These are phyloP conservation scores for Neolentinus lepideus DNA, from an alignment of 1,284 basidiomycete species.

Conservation along the genomic window DNA sequence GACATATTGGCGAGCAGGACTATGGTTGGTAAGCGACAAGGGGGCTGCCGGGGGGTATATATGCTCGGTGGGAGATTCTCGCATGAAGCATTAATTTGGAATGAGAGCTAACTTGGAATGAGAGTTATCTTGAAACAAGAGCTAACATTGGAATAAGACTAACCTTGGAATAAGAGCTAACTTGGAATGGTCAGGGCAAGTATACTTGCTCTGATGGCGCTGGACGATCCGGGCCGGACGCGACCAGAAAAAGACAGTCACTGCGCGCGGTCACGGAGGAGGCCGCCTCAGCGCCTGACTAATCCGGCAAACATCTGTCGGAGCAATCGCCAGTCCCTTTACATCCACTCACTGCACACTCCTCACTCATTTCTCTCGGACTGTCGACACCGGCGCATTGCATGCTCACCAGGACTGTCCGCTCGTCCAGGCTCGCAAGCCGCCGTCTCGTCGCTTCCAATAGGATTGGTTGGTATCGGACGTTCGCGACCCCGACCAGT, in stretches of 20 bases:
- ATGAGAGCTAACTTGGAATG: not conserved
- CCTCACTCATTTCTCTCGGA: not conserved
- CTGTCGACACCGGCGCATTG: not conserved
- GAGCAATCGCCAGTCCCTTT: not conserved
- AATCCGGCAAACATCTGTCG: not conserved
- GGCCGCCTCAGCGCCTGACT: not conserved
- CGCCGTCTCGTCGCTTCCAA: constrained; percentile 4
- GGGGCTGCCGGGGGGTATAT: not conserved
- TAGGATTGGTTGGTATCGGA: constrained; percentile 22
- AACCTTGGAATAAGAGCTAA: too few species aligned
- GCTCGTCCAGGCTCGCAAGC: constrained; percentile 4
- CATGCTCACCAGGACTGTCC: not conserved
- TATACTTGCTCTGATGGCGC: not conserved
- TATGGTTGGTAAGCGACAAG: not conserved
- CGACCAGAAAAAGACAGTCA: too few species aligned
- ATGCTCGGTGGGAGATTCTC: not conserved
- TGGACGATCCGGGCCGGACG: too few species aligned
- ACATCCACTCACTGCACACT: not conserved
- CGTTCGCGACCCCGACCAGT: constrained; percentile 35
- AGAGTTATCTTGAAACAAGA: not conserved
- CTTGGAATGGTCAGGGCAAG: not conserved
- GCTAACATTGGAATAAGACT: too few species aligned
- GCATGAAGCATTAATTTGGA: not conserved
- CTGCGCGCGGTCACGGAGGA: not conserved
- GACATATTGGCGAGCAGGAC: not conserved